Base-by-base conservation (phyloP, 768 basidiomycete genomes). In the Mycena olivaceomarginata region DNA sequence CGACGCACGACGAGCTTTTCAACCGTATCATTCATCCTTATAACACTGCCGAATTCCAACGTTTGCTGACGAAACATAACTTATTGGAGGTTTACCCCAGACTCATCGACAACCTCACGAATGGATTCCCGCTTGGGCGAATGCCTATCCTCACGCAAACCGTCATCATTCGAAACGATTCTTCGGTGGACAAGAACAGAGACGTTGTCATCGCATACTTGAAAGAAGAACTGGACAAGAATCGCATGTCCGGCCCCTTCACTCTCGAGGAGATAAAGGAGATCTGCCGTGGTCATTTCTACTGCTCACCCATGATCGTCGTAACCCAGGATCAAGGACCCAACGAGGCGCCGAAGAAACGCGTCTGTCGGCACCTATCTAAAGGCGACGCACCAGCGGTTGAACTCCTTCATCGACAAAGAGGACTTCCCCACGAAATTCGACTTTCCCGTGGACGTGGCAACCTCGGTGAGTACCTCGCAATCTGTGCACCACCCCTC, bases 51-150 rank as follows among this genome's bases (percentile, higher is more conserved):
- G 82, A 83, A 7, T 87, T 88, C 64, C 74, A 81, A 8, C 31
- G 12, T 0, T 60, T 82, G 40, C 80, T 87, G 5, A 0, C 12
- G 0, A 81, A 79, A 40, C 82, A 82, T 46, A 53, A 82, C 11
- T 80, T 88, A 1, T 20, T 62, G 0, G 0, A 48, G 0, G 2
- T 39, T 22, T 88, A 88, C 43, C 87, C 87, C 0, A 31, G 79
- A 0, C 82, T 89, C 1, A 64, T 82, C 11, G 1, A 67, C 6
- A 86, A 86, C 22, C 80, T 89, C 3, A 65, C 71, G 0, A 2
- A 79, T 11, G 85, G 87, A 2, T 88, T 88, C 67, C 85, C 84
- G 43, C 1, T 75, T 85, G 18, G 86, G 83, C 18, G 67, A 74
- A 18, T 85, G 87, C 80, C 84, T 82, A 4, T 8, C 1, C 39